Evolutionary conservation across 2,329 filamentous ascomycete genomes (phyloP).

Genomic region (Cladosporium colombiae): DNA sequence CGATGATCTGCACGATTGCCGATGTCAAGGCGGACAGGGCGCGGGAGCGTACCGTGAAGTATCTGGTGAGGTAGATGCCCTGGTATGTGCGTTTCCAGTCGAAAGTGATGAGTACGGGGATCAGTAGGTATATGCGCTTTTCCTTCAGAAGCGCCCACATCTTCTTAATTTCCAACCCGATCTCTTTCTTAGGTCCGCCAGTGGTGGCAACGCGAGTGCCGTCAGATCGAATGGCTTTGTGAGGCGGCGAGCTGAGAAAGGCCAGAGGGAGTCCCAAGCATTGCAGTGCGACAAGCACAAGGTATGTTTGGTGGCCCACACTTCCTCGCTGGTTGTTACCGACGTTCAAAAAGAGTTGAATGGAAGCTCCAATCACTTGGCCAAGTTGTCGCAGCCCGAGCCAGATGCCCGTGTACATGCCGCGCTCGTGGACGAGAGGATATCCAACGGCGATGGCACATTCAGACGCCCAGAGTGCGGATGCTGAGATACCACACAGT

Average conservation of each 20-base stretch:
- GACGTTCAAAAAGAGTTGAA: not conserved
- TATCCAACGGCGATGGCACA: too few species aligned
- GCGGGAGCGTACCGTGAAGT: not conserved
- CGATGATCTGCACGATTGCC: slow-evolving; percentile 2
- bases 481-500: too few species aligned
- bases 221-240: not conserved
- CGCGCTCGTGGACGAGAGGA: too few species aligned
- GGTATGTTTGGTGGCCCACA: not conserved
- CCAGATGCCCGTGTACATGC: too few species aligned
- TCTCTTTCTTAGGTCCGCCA: not conserved
- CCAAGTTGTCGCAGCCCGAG: not conserved
- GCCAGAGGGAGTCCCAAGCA: slow-evolving; percentile 1
- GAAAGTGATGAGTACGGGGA: not conserved
- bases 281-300: not conserved
- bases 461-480: too few species aligned
- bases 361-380: not conserved
- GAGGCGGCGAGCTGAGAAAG: not conserved
- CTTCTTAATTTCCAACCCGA: not conserved
- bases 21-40: not conserved
- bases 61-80: slow-evolving; percentile 3
- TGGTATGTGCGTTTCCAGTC: slow-evolving; percentile 3
- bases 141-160: not conserved
- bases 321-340: slow-evolving; percentile 6
- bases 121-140: not conserved
- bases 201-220: not conserved